Evolutionary conservation across 768 basidiomycete genomes (phyloP).

Genomic region (Chalciporus chontae): DNA sequence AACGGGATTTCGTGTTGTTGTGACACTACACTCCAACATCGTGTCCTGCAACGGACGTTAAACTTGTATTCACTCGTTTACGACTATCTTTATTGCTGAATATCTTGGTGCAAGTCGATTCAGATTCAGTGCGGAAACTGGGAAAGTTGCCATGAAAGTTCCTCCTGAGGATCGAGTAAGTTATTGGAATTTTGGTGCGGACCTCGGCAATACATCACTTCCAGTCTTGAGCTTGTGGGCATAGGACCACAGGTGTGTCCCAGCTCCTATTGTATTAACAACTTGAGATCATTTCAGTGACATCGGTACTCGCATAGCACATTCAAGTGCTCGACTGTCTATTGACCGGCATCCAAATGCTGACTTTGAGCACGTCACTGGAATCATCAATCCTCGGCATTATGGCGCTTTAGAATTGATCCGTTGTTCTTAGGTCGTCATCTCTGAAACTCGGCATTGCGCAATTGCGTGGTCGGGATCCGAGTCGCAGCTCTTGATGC

Average conservation of each 20-base stretch:
- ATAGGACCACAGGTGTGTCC: neutral
- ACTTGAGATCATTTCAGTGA: no score
- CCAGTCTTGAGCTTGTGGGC: no score
- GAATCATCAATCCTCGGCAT: neutral
- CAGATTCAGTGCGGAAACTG: neutral
- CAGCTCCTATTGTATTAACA: no score
- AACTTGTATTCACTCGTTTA: neutral
- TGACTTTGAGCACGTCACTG: neutral
- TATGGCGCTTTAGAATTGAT: neutral
- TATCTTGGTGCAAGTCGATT: neutral
- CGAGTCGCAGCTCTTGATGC: no score
- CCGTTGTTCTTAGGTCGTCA: neutral
- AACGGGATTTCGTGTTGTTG: neutral
- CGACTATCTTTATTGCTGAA: neutral
- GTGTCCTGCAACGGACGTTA: neutral
- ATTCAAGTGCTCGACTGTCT: neutral
- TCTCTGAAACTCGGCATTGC: neutral
- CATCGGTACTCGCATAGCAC: neutral
- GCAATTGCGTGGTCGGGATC: no score
- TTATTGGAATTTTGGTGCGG: no score
- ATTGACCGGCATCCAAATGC: neutral
- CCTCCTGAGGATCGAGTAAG: neutral
- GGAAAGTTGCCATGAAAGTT: neutral
- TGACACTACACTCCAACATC: neutral
- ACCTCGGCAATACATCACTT: no score